Conservation (phyloP, 2,329 filamentous ascomycete genomes). For the Paracoccidioides brasiliensis region DNA sequence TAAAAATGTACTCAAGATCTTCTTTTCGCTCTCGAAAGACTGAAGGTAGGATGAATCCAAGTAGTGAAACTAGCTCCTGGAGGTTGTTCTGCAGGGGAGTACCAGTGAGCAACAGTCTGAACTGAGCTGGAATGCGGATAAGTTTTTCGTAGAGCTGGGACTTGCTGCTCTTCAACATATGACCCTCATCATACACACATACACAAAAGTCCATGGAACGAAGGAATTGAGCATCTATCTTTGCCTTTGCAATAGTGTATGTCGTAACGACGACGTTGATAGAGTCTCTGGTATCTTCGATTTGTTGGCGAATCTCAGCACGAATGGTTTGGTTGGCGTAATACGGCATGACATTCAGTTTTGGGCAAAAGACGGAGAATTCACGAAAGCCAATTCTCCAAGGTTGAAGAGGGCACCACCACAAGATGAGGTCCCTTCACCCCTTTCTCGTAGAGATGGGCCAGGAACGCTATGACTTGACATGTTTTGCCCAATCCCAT, state of each 20-base stretch:
- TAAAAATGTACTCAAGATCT: conserved; percentile 76
- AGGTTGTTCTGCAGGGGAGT: conserved; percentile 96
- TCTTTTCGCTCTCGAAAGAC: conserved; percentile 68
- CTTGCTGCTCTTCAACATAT: conserved; percentile 78
- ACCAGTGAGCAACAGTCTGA: conserved; percentile 75
- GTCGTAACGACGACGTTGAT: conserved; percentile 62
- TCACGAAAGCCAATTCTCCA: conserved; percentile 94
- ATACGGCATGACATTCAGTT: conserved; percentile 58
- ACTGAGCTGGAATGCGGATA: conserved; percentile 62
- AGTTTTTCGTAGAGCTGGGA: conserved; percentile 72
- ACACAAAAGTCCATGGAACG: conserved; percentile 44
- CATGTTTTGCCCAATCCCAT: conserved; percentile 96
- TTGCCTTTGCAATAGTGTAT: conserved; percentile 52
- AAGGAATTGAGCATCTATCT: conserved; percentile 51
- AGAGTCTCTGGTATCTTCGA: conserved; percentile 49
- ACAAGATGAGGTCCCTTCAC: conserved; percentile 64
- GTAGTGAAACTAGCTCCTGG: conserved; percentile 75
- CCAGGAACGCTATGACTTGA: conserved; percentile 85
- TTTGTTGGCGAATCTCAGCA: conserved; percentile 52
- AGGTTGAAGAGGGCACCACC: conserved; percentile 81
- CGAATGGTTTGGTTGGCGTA: conserved; percentile 57
- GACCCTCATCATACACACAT: conserved; percentile 84
- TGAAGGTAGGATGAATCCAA: conserved; percentile 84
- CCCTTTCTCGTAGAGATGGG: conserved; percentile 60
- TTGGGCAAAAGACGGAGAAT: conserved; percentile 74